Evolutionary conservation across 768 basidiomycete species (phyloP), one percentile per base, ranked within the genome.

Genomic region (Kwoniella dendrophila): DNA sequence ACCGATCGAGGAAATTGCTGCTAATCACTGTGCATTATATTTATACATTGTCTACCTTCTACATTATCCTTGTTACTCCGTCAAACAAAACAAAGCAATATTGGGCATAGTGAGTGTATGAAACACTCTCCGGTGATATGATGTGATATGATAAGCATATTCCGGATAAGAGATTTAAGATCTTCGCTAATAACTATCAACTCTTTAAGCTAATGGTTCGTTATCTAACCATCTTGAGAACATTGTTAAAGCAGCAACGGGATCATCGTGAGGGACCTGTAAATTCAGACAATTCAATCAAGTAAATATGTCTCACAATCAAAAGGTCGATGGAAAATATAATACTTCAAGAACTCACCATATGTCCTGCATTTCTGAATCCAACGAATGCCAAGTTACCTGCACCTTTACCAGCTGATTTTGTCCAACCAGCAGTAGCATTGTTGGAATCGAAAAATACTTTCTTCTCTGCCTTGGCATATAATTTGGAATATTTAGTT

Each of bases 261-360:
- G 89, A 73, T 94, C 91, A 79, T 97, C 91, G 72, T 84, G 87
- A 4, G 92, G 92, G 7, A 90, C 90, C 91, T 92, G 89, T 33
- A 38, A 8, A 24, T 24, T 16, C 40, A 36, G 45, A 44, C 22
- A 22, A 2, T 30, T 41, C 8, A 36, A 24, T 38, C 52, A 32
- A 7, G 44, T 26, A 7, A 12, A 12, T 52, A 26, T 4, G 29
- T 18, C 20, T 12, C 20, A 20, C 51, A 7, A 26, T 18, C 29
- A 49, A 10, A 52, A 14, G 16, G 48, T 38, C 8, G 41, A 26
- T 44, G 8, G 12, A 12, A 6, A 10, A n/a, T 44, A 26, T 48
- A 24, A 24, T 14, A 55, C 18, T 29, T 4, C 27, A 36, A 36
- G 34, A 36, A 69, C 74, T 65, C 30, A 77, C 78, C 79, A 81